Conservation (phyloP, 2,329 filamentous ascomycete genomes). For the Exserohilum turcica region DNA sequence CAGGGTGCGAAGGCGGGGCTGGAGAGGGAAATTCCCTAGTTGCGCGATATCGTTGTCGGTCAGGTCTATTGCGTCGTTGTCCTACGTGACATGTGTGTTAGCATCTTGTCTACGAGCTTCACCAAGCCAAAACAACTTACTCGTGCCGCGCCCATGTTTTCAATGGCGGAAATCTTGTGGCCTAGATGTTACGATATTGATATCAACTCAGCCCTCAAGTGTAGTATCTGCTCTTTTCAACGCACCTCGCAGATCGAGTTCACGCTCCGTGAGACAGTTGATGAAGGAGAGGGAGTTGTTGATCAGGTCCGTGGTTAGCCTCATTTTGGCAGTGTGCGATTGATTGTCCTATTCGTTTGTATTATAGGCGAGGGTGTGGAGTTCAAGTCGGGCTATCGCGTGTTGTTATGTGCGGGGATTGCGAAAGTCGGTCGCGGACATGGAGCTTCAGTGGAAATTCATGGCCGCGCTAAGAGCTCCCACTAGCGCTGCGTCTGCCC, state of each 20-base stretch:
- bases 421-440: conserved; percentile 6
- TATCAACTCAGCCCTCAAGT: conserved; percentile 88
- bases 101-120: not conserved
- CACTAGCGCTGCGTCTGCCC: conserved; percentile 9
- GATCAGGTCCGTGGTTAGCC: conserved; percentile 94
- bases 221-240: conserved; percentile 98
- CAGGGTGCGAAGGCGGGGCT: conserved; percentile 83
- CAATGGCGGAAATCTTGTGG: conserved; percentile 95
- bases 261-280: conserved; percentile 97
- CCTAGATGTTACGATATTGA: conserved; percentile 70
- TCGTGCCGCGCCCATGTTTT: conserved; percentile 94
- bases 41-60: conserved; percentile 96
- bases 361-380: not conserved
- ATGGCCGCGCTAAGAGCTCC: conserved; percentile 10
- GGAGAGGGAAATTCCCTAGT: conserved; percentile 90
- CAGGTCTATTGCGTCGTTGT: conserved; percentile 95
- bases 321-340: conserved; percentile 64
- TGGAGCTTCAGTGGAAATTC: conserved; percentile 15
- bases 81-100: conserved; percentile 55
- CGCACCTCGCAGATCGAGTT: conserved; percentile 99
- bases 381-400: not conserved
- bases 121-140: conserved; percentile 59
- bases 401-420: not conserved
- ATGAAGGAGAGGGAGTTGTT: conserved; percentile 94
- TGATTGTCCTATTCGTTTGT: not conserved